Base-by-base conservation (phyloP, 2,329 filamentous ascomycete genomes). In the Colletotrichum sp. region DNA sequence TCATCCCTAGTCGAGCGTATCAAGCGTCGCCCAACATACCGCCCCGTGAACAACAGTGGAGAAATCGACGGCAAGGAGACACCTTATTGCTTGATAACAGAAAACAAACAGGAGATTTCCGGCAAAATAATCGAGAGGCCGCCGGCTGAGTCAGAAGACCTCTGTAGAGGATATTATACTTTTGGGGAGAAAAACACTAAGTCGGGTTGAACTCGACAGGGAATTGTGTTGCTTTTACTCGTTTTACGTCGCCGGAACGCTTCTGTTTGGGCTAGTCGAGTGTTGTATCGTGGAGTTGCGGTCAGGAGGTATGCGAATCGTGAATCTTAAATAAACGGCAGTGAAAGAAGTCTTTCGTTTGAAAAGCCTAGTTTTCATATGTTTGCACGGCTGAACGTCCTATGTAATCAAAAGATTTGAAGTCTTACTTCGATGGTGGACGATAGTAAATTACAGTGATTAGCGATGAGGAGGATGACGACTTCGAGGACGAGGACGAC, bases 1-100 rank as follows among this genome's bases (percentile, higher is more conserved):
- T 82, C 83, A 60, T 85, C 84, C 6, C n/a, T 75, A 84, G 7
- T 26, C 83, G 43, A 52, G 0, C 43, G 43, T 2, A 52, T 52
- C n/a, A 52, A 52, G 43, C 3, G 3, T 4, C 43, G 43, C 43
- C 43, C 43, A 4, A 52, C n/a, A 2, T 52, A 52, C n/a, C 43
- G 43, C 43, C 43, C 43, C 1, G 43, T 52, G n/a, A 52, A 52
- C 12, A 52, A 52, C 12, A 52, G 43, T 24, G 43, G 43, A 13
- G 43, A 52, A 52, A 21, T 52, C 1, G 43, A 52, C 3, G 43
- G 43, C n/a, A 52, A 52, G 9, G 10, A 52, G 43, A 52, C 43
- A 13, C 43, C 43, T 3, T 52, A 21, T 52, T 52, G 43, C 43
- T 52, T 52, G 43, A 52, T 52, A 52, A 13, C 43, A 13, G 10